phyloP scores from a whole-genome alignment of 345 rosid species.

The Hypericum androsaemum region DNA sequence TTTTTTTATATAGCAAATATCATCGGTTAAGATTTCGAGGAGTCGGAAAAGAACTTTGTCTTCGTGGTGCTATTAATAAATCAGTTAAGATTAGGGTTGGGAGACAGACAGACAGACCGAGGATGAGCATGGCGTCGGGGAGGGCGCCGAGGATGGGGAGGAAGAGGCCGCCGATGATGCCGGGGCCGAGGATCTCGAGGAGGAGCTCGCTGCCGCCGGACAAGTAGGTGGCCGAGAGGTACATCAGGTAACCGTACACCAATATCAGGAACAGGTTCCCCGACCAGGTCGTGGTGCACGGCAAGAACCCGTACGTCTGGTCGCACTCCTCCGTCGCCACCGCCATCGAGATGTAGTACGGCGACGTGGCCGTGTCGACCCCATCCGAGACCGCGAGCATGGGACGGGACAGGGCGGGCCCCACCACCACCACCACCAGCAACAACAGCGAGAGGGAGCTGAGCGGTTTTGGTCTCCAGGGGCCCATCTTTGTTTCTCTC shows the following conservation, averaged over 20 bases:
- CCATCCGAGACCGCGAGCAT: constrained; percentile 73
- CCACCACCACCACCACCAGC: neutral
- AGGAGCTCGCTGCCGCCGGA: constrained; percentile 85
- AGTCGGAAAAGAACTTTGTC: too few relatives aligned
- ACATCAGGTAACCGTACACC: constrained; percentile 80
- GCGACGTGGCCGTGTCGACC: constrained; percentile 11
- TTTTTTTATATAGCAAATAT: too few relatives aligned
- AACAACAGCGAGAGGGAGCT: constrained; percentile 16
- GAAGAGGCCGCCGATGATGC: constrained; percentile 83
- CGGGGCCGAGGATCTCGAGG: constrained; percentile 90
- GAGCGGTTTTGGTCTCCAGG: neutral
- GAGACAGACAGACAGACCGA: constrained; percentile 31
- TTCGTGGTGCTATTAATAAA: too few relatives aligned
- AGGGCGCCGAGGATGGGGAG: constrained; percentile 93
- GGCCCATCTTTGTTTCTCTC: neutral
- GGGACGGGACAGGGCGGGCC: constrained; percentile 21
- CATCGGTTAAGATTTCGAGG: too few relatives aligned
- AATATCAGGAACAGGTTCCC: constrained; percentile 72
- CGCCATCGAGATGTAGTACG: neutral
- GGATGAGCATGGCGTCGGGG: constrained; percentile 95
- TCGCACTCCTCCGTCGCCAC: constrained; percentile 47
- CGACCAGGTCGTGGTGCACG: constrained; percentile 63
- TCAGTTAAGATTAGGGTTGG: too few relatives aligned
- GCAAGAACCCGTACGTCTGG: constrained; percentile 88
- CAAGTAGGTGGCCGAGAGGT: constrained; percentile 61